A percentile compares a stretch with the other conserved stretches of the same genome.
phyloP scores from a whole-genome alignment of 2,329 filamentous ascomycete genomes.

The Fusarium marasasianum region DNA sequence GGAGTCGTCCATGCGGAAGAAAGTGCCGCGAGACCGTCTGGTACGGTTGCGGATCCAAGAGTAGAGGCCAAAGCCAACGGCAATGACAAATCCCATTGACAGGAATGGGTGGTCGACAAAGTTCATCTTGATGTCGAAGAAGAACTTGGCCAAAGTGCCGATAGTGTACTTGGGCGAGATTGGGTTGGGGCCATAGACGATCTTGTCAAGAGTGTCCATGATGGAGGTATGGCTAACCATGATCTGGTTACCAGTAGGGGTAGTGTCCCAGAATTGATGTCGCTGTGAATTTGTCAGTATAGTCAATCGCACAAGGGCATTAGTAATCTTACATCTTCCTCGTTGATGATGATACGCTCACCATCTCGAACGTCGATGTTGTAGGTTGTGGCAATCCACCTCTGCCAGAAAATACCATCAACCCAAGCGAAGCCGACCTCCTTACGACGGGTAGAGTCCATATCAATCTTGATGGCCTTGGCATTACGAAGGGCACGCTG shows the following conservation, averaged over 20 bases:
- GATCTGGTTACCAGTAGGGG: conserved; percentile 88
- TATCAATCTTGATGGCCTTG: conserved; percentile 91
- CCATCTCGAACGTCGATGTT: conserved; percentile 88
- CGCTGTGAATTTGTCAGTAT: conserved; percentile 66
- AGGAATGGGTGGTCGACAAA: conserved; percentile 69
- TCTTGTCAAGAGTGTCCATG: conserved; percentile 82
- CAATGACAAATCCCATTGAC: conserved; percentile 65
- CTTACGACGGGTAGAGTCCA: conserved; percentile 86
- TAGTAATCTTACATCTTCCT: conserved; percentile 82
- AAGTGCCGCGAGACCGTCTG: conserved; percentile 63
- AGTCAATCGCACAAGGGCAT: too few relatives aligned
- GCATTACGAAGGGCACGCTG: conserved; percentile 85
- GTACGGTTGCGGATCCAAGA: conserved; percentile 65
- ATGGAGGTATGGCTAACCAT: conserved; percentile 90
- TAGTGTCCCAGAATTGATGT: conserved; percentile 94
- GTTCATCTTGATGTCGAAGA: conserved; percentile 70
- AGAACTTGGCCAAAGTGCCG: conserved; percentile 74
- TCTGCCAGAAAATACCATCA: conserved; percentile 95
- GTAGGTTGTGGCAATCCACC: conserved; percentile 95
- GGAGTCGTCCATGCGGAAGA: conserved; percentile 70
- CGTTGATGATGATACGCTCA: conserved; percentile 94
- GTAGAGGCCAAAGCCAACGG: conserved; percentile 61
- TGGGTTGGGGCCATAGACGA: conserved; percentile 73
- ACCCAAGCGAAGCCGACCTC: conserved; percentile 97
- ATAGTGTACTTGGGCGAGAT: conserved; percentile 84